phyloP scores from a whole-genome alignment of 2,329 filamentous ascomycete genomes.

The Fusarium bulbicola region DNA sequence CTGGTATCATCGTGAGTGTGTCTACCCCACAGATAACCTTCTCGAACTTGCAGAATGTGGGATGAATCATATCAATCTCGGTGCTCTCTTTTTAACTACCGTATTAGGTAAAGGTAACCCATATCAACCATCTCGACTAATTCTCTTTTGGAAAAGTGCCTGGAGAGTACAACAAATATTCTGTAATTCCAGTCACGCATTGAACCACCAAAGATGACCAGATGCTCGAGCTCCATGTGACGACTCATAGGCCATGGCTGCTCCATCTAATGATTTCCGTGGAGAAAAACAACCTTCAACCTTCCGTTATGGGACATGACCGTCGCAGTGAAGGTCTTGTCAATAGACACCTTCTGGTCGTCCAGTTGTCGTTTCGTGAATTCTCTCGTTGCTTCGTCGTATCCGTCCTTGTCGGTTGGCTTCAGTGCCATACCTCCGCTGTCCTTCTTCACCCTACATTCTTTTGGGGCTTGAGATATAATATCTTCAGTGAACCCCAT shows the following conservation, averaged over 20 bases:
- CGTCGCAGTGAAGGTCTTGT: slow-evolving; percentile 22
- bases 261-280: slow-evolving; percentile 15
- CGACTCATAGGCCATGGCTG: not conserved
- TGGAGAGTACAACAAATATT: not conserved
- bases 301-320: slow-evolving; percentile 31
- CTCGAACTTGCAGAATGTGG: not conserved
- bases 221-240: not conserved
- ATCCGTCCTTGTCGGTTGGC: slow-evolving; percentile 30
- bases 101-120: not conserved
- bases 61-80: not conserved
- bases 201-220: too few species aligned
- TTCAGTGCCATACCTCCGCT: slow-evolving; percentile 20
- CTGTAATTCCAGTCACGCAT: not conserved
- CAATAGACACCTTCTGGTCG: slow-evolving; percentile 15
- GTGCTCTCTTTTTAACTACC: slow-evolving; percentile 18
- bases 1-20: not conserved
- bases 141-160: not conserved
- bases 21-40: not conserved
- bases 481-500: slow-evolving; percentile 24
- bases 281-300: slow-evolving; percentile 15
- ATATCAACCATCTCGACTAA: not conserved
- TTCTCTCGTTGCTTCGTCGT: slow-evolving; percentile 19
- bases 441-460: slow-evolving; percentile 18
- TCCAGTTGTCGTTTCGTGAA: slow-evolving; percentile 16
- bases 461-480: slow-evolving; percentile 11